Conservation (phyloP, 768 basidiomycete genomes). For the Sutorius australiensis region DNA sequence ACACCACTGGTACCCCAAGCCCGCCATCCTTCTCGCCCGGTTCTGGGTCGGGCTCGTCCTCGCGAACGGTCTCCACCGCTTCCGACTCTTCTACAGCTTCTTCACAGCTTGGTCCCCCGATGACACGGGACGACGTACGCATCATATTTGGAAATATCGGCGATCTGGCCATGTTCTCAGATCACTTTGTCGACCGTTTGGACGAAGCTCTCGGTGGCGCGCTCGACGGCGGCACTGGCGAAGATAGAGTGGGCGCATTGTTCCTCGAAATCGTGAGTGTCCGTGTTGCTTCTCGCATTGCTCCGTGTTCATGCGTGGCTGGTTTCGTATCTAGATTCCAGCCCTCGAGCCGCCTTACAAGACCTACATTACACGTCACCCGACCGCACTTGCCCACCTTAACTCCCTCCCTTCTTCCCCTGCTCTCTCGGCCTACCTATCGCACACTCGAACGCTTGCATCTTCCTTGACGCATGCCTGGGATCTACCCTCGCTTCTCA, state of each 20-base stretch:
- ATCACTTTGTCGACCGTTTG: conserved; percentile 58
- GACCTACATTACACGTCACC: conserved; percentile 77
- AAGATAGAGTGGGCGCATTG: conserved; percentile 65
- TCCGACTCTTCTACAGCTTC: conserved; percentile 52
- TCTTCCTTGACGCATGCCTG: conserved; percentile 79
- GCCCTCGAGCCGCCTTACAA: conserved; percentile 70
- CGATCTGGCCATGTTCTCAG: conserved; percentile 70
- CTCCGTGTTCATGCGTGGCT: background rate
- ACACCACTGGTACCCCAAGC: conserved; percentile 22
- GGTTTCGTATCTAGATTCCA: conserved; percentile 47
- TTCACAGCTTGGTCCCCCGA: conserved; percentile 50
- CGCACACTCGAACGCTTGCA: conserved; percentile 61
- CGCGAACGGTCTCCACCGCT: conserved; percentile 40
- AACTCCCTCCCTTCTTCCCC: conserved; percentile 38
- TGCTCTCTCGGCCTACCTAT: conserved; percentile 60
- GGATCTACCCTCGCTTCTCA: conserved; percentile 91
- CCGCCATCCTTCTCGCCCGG: conserved; percentile 29
- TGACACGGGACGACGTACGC: conserved; percentile 66
- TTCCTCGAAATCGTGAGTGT: conserved; percentile 67
- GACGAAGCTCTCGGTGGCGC: conserved; percentile 63
- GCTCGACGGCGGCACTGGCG: conserved; percentile 60
- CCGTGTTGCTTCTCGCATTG: background rate
- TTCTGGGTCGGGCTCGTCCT: conserved; percentile 36
- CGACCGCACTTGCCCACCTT: conserved; percentile 69
- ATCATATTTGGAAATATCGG: conserved; percentile 75